A percentile compares a stretch with the other conserved stretches of the same genome.
phyloP scores from a whole-genome alignment of 352 stramenopile species.

The Nothophytophthora sp. region DNA sequence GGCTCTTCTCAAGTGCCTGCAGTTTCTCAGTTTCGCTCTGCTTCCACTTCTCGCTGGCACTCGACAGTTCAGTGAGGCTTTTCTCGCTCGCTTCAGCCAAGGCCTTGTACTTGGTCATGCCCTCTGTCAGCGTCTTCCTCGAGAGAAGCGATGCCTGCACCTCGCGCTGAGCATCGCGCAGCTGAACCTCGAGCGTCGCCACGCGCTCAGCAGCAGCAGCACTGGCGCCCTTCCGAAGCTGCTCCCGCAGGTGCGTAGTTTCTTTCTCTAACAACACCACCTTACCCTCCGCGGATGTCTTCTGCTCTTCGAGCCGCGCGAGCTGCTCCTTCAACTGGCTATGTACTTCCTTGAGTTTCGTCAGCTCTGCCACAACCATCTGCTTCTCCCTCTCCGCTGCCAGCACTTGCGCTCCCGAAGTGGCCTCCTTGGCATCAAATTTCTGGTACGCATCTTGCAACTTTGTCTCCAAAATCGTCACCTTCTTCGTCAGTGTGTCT shows the following conservation, averaged over 20 bases:
- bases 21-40: slow-evolving; percentile 51
- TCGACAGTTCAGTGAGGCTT: slow-evolving; percentile 59
- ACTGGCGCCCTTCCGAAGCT: slow-evolving; percentile 68
- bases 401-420: slow-evolving; percentile 42
- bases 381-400: slow-evolving; percentile 66
- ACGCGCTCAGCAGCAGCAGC: slow-evolving; percentile 61
- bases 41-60: slow-evolving; percentile 68
- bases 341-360: slow-evolving; percentile 40
- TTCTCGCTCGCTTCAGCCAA: slow-evolving; percentile 80
- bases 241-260: slow-evolving; percentile 45
- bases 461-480: slow-evolving; percentile 49
- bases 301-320: slow-evolving; percentile 58
- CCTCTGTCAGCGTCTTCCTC: slow-evolving; percentile 64
- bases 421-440: slow-evolving; percentile 55
- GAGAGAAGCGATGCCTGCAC: slow-evolving; percentile 54
- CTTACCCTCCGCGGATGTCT: slow-evolving; percentile 40
- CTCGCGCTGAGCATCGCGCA: slow-evolving; percentile 61
- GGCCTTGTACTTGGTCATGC: slow-evolving; percentile 71
- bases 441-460: slow-evolving; percentile 69
- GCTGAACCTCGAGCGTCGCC: slow-evolving; percentile 56
- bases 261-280: slow-evolving; percentile 58
- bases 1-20: slow-evolving; percentile 39
- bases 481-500: slow-evolving; percentile 46
- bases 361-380: slow-evolving; percentile 34
- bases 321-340: slow-evolving; percentile 41